Evolutionary conservation across 352 stramenopile genomes (phyloP).

Genomic region (Phytophthora podocarpi): DNA sequence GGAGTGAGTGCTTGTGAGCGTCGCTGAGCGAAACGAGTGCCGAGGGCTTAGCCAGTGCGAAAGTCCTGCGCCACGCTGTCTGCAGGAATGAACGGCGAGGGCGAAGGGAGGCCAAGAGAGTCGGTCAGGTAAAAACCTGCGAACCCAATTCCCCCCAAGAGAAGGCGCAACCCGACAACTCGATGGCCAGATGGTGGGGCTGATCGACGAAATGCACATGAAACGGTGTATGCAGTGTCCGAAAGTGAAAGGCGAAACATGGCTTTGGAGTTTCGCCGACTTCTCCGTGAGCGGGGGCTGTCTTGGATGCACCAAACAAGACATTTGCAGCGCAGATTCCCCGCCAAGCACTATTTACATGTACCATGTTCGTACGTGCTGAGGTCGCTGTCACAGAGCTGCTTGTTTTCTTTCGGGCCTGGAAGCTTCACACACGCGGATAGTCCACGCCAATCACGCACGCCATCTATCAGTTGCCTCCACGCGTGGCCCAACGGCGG

Average conservation of each 20-base stretch:
- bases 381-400: too few relatives aligned
- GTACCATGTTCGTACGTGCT: too few relatives aligned
- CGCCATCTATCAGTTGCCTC: conserved; percentile 16
- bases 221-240: neutral
- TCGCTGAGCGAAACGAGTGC: conserved; percentile 11
- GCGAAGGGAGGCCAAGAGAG: conserved; percentile 20
- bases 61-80: conserved; percentile 18
- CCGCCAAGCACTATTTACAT: too few relatives aligned
- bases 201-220: conserved; percentile 21
- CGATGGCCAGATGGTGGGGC: conserved; percentile 9
- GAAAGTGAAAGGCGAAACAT: neutral
- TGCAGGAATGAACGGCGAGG: conserved; percentile 21
- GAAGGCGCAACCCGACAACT: conserved; percentile 28
- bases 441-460: conserved; percentile 14
- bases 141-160: conserved; percentile 10
- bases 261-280: too few relatives aligned
- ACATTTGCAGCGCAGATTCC: too few relatives aligned
- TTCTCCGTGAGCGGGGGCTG: too few relatives aligned
- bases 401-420: conserved; percentile 10
- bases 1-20: conserved; percentile 29
- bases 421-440: conserved; percentile 4
- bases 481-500: too few relatives aligned
- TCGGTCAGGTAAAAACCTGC: conserved; percentile 36
- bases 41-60: conserved; percentile 15
- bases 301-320: too few relatives aligned